phyloP scores from a whole-genome alignment of 176 grass and related monocot species.

The Thalia dealbata region DNA sequence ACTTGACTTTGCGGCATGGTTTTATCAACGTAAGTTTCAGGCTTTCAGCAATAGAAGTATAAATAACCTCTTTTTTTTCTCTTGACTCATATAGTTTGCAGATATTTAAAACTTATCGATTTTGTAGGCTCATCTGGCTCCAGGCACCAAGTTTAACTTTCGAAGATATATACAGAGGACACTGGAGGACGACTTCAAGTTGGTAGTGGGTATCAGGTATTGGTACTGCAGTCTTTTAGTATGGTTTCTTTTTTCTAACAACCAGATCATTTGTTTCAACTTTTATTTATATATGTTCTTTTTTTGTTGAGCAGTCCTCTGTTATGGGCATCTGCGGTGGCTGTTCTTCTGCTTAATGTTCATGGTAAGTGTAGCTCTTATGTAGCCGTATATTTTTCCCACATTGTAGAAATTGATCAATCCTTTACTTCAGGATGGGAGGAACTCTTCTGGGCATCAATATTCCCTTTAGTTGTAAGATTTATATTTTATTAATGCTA shows the following conservation, averaged over 20 bases:
- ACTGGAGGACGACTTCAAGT: constrained; percentile 17
- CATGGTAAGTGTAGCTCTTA: constrained; percentile 36
- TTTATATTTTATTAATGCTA: not conserved
- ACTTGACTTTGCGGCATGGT: constrained; percentile 19
- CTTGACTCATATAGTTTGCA: not conserved
- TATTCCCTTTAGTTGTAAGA: constrained; percentile 70
- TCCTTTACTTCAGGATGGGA: constrained; percentile 46
- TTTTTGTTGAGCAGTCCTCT: constrained; percentile 33
- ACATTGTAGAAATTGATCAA: not conserved
- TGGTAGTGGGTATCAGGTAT: constrained; percentile 20
- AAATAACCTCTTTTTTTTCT: not conserved
- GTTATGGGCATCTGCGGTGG: constrained; percentile 67
- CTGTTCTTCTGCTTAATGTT: constrained; percentile 80
- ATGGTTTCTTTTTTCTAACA: not conserved
- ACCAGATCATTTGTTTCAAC: not conserved
- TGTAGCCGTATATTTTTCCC: not conserved
- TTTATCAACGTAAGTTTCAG: constrained; percentile 19
- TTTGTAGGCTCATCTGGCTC: constrained; percentile 19
- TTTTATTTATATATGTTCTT: not conserved
- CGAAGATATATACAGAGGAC: constrained; percentile 15
- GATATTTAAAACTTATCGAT: not conserved
- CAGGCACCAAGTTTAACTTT: constrained; percentile 19
- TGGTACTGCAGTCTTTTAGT: not conserved
- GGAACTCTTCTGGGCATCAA: constrained; percentile 58
- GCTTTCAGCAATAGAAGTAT: not conserved